These are phyloP conservation scores for Achaetomiella virescens DNA, from an alignment of 495 filamentous ascomycete species.

Conservation along the genomic window DNA sequence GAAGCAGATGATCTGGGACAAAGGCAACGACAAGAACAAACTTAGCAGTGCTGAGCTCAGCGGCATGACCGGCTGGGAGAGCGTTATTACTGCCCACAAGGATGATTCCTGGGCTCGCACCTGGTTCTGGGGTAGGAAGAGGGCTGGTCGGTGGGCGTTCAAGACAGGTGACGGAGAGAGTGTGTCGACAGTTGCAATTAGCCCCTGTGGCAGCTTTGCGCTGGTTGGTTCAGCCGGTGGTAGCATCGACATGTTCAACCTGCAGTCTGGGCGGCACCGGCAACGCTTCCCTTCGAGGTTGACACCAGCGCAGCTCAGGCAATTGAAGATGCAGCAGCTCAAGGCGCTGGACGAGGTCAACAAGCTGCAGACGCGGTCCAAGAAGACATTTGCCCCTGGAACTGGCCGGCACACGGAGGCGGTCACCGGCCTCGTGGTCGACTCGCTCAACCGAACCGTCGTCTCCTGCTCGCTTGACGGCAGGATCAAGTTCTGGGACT, in stretches of 20 bases:
- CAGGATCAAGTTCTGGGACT: conserved; percentile 98
- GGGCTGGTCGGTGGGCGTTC: conserved; percentile 88
- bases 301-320: conserved; percentile 57
- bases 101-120: conserved; percentile 79
- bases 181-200: conserved; percentile 83
- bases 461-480: conserved; percentile 86
- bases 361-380: conserved; percentile 38
- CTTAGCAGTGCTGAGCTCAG: conserved; percentile 53
- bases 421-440: conserved; percentile 79
- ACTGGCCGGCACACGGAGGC: conserved; percentile 67
- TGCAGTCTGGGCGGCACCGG: conserved; percentile 84
- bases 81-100: conserved; percentile 88
- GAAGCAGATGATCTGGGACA: conserved; percentile 69
- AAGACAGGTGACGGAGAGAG: conserved; percentile 76
- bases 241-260: conserved; percentile 86
- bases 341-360: conserved; percentile 41
- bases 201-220: conserved; percentile 88
- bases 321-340: conserved; percentile 51
- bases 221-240: conserved; percentile 81
- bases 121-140: conserved; percentile 96
- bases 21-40: conserved; percentile 53
- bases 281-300: conserved; percentile 74
- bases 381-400: conserved; percentile 38
- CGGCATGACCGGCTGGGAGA: conserved; percentile 87
- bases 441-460: conserved; percentile 73